Base-by-base conservation (phyloP, 352 stramenopile species). In the Pythium vanterpoolii region DNA sequence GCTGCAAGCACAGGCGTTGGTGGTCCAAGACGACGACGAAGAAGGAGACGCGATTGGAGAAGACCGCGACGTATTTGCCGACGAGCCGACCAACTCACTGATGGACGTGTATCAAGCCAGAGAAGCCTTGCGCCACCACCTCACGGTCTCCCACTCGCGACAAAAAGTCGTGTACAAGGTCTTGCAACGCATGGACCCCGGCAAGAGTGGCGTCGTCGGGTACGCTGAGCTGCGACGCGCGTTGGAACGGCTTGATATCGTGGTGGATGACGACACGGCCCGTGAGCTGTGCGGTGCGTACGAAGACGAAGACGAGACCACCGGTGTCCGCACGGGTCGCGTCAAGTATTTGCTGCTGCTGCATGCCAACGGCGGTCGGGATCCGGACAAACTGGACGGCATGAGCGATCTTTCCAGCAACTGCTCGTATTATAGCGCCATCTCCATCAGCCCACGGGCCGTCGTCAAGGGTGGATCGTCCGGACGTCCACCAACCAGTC, bases 371-470 rank as follows among this genome's bases (percentile, higher is more conserved):
- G 82, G 82, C 2, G 82, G 82, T 0, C 73, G 77, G 33, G 82
- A 91, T 44, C 79, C 82, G 0, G 79, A 91, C 44, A 82, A 73
- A 24, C 46, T 89, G 45, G 79, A 82, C 19, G 71, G 60, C 6
- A 74, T 86, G 74, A 89, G 77, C 46, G 82, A 91, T 28, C 43
- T 89, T 3, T 88, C 79, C 2, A 89, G 79, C 63, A 80, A 89
- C 52, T 91, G 82, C 45, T 89, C 79, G 8, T 91, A 91, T 70
- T 91, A 91, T 67, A 85, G 66, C 53, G 74, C 79, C 5, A 82
- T 91, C 27, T 74, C 63, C 14, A 89, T 88, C 48, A 89, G 79
- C 48, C 79, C 76, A 38, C 77, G 74, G 6, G 65, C 67, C 21
- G 77, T 80, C 14, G 44, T 64, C 55, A 64, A 59, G 23, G 14